Base-by-base conservation (phyloP, 805 yeast species). In the Tetrapisispora nanseiensis region DNA sequence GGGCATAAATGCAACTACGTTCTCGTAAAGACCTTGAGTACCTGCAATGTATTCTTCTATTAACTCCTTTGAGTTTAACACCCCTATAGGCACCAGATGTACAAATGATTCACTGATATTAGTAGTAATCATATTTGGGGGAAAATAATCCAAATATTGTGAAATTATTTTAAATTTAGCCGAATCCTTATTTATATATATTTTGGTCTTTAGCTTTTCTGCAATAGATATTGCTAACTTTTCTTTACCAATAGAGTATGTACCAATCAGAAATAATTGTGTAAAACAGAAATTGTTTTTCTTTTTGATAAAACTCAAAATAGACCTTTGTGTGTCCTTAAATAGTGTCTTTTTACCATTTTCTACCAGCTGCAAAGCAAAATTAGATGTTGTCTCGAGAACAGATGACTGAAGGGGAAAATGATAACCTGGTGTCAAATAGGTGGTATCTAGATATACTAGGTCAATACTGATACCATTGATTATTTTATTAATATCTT, bases 211-310 rank as follows among this genome's bases (percentile, higher is more conserved):
- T 22, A 82, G 52, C 18, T 51, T 55, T 39, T 72, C 63, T 51
- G 86, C 83, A 11, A 84, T 64, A 1, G 75, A 67, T 7, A 85
- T 61, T 0, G 95, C 97, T 23, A 92, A 59, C 44, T 81, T 75
- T 57, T 92, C 98, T 57, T 92, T 92, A 3, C 98, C 98, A 30
- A 92, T 87, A 2, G 89, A 75, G 59, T 92, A 92, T 0, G 95
- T 80, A 0, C 97, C 97, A 13, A 92, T 79, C 9, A 84, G 41
- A 33, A 59, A 53, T 21, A 59, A 43, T 19, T 46, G 45, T 20
- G 46, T 37, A 38, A 12, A 36, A 23, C 4, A 20, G 20, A 3
- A 32, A 22, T 16, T 16, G 7, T 24, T 39, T 42, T 46, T 37
- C 15, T 37, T 33, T 12, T 26, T 28, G 10, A 44, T 31, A n/a